Evolutionary conservation across 306 rosid genomes (phyloP), one percentile per base, ranked within the genome.

Genomic region (Dicorynia guianensis): DNA sequence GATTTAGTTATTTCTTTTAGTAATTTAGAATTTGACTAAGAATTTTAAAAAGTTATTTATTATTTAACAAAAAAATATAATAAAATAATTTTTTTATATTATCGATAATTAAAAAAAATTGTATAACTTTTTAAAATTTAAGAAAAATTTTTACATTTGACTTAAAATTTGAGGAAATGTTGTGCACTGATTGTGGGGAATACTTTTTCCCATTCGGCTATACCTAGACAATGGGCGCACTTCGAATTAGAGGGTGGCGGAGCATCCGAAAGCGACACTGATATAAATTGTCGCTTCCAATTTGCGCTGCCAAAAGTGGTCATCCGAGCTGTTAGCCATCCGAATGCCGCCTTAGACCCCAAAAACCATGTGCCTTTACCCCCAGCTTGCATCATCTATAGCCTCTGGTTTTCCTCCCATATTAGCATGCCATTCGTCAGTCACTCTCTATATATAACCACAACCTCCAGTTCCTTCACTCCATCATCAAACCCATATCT

Each of bases 351-450:
- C 50, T 11, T 5, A 46, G 5, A 11, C n/a, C 1, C 50, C 74
- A 66, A 76, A 76, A 66, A 76, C 80, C 80, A 54, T 42, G 57
- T 75, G 72, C 47, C 10, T 42, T 53, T 30, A 42, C 20, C 71
- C 50, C 60, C 2, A 25, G 5, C 61, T 3, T 20, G 7, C 34
- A 2, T 20, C 25, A 5, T 18, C 12, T 10, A 44, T 12, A 8
- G 52, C 80, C 68, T 67, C 69, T 68, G 35, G 69, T 67, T 76
- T 66, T 66, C 12, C 43, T 0, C 50, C 35, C 59, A 66, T 15
- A 43, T 43, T 15, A 62, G 33, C n/a, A 12, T 61, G 54, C 12
- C 55, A 48, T 67, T 48, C 14, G 60, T 11, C 20, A 6, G n/a
- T 56, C 36, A 42, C 74, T 38, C 52, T 65, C 33, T 65, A 6